Evolutionary conservation across 2,329 filamentous ascomycete species (phyloP), one percentile per base, ranked within the genome.

Genomic region (Talaromyces sp.): DNA sequence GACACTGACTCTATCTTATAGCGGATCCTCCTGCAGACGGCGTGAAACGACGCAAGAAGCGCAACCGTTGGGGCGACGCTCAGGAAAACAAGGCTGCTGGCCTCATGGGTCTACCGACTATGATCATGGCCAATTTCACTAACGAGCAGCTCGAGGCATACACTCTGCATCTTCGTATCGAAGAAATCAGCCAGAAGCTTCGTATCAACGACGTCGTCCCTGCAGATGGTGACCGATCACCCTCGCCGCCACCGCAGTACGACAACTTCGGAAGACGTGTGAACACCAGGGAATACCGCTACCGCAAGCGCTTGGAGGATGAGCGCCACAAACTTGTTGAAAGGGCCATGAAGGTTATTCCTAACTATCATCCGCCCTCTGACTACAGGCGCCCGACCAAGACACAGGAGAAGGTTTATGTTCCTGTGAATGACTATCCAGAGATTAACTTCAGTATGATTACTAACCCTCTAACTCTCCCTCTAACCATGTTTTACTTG

Each of bases 381-480:
- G 95, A 99, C 80, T 99, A 99, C 81, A 92, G 95, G 80, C 92
- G 95, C 75, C 95, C 95, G 69, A 98, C 94, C 79, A 99, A 99
- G 91, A 99, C 95, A 78, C 95, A 99, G 83, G 95, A 99, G 86
- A 99, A 99, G 86, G 96, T 99, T 91, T 99, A 99, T 80, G 95
- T 99, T 80, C 95, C 95, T 79, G 95, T 99, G 84, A 99, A 99
- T 88, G 95, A 99, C 82, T 99, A 99, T 81, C 95, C 95, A 86
- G 95, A 99, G 82, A 98, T 99, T 89, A 99, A 99, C 90, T 99
- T 99, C 92, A 99, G 95, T 99, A 97, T 94, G 94, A 94, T 95
- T 93, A 90, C 93, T 97, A 97, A 97, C 92, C 93, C 92, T 93
- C 88, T 89, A 90, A 91, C 88, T 61, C 58, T 85, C 86, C 61